Percentiles rank a stretch among this genome's conserved stretches.
These are phyloP conservation scores for Penicillium concentricum DNA, from an alignment of 2,329 filamentous ascomycete genomes.

Conservation along the genomic window DNA sequence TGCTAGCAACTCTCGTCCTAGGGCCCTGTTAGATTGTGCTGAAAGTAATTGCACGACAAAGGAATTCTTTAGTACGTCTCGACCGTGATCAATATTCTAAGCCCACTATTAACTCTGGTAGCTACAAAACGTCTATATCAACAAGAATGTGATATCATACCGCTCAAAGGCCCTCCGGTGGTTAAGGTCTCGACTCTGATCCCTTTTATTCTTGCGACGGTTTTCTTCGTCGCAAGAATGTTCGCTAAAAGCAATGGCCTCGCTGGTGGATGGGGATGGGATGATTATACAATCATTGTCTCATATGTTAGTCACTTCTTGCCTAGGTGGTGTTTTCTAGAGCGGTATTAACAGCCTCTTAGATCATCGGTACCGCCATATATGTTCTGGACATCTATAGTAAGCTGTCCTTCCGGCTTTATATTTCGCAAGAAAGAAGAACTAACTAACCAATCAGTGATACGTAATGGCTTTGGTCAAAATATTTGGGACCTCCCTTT, in stretches of 20 bases:
- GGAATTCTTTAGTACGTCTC: conserved; percentile 17
- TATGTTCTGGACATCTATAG: conserved; percentile 9
- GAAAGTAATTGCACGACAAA: conserved; percentile 12
- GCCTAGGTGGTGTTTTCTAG: too few relatives aligned
- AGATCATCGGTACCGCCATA: conserved; percentile 13
- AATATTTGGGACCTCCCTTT: conserved; percentile 25
- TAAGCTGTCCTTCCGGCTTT: too few relatives aligned
- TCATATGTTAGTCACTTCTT: neutral
- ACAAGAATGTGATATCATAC: conserved; percentile 13
- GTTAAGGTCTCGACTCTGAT: conserved; percentile 8
- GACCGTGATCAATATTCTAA: neutral
- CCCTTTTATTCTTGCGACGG: conserved; percentile 15
- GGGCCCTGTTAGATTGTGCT: conserved; percentile 9
- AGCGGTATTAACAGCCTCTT: neutral
- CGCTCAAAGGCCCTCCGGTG: conserved; percentile 1
- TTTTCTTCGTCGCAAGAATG: conserved; percentile 18
- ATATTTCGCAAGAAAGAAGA: too few relatives aligned
- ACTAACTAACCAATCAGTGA: conserved; percentile 2
- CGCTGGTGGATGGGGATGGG: conserved; percentile 21
- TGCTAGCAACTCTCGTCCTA: neutral
- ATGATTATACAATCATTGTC: conserved; percentile 23
- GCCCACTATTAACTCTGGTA: neutral
- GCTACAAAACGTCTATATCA: conserved; percentile 15
- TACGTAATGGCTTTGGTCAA: conserved; percentile 17
- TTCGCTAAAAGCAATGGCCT: conserved; percentile 15